These are phyloP conservation scores for Ailanthus altissimus DNA, from an alignment of 345 rosid species.

Conservation along the genomic window DNA sequence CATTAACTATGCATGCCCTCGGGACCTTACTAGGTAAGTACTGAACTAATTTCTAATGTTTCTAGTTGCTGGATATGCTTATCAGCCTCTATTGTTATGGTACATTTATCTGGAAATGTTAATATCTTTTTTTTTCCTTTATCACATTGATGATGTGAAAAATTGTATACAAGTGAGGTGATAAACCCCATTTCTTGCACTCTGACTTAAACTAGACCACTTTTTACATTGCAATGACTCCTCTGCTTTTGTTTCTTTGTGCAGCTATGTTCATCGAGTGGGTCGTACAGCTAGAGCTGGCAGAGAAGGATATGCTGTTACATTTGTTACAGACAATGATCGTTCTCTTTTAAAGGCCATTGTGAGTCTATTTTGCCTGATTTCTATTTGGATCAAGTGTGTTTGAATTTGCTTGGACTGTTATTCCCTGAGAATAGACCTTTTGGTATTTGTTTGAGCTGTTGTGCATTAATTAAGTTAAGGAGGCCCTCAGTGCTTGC, in stretches of 20 bases:
- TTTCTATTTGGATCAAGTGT: background rate
- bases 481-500: background rate
- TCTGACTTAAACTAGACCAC: background rate
- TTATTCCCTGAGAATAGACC: background rate
- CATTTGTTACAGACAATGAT: constrained; percentile 87
- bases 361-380: constrained; percentile 47
- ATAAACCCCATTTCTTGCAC: background rate
- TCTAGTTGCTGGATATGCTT: background rate
- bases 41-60: constrained; percentile 4
- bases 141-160: background rate
- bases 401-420: constrained; percentile 6
- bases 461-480: background rate
- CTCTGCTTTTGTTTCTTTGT: constrained; percentile 16
- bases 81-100: background rate
- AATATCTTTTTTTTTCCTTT: background rate
- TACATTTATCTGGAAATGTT: background rate
- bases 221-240: background rate
- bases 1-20: constrained; percentile 94
- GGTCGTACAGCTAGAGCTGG: constrained; percentile 99
- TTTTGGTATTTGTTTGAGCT: constrained; percentile 10
- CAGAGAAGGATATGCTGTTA: constrained; percentile 95
- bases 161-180: background rate
- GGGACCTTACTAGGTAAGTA: constrained; percentile 83
- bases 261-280: constrained; percentile 93
- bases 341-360: constrained; percentile 90